phyloP scores from a whole-genome alignment of 2,329 filamentous ascomycete genomes.

The Calonectria pseudoreteaudii region DNA sequence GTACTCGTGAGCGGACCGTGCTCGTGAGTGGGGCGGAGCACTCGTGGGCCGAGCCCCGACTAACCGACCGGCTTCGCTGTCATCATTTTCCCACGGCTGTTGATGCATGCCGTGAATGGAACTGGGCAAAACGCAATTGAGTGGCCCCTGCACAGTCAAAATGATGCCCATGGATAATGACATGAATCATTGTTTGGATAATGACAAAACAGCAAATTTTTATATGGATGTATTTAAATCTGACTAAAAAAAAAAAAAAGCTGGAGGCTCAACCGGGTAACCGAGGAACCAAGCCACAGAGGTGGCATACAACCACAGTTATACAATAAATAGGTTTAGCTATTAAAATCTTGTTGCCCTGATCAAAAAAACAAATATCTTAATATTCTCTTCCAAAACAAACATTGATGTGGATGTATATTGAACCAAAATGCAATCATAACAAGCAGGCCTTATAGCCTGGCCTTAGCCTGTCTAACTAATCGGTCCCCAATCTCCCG shows the following conservation, averaged over 20 bases:
- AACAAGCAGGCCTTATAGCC: neutral
- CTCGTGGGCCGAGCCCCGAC: neutral
- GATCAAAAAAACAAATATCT: too few relatives aligned
- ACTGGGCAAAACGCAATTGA: neutral
- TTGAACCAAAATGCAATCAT: neutral
- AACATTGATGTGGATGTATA: too few relatives aligned
- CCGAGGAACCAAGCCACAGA: too few relatives aligned
- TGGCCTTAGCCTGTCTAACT: conserved; percentile 5
- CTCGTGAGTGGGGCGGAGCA: neutral
- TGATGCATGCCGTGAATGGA: neutral
- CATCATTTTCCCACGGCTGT: too few relatives aligned
- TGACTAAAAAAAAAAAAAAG: too few relatives aligned
- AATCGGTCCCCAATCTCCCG: conserved; percentile 11
- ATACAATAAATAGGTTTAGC: too few relatives aligned
- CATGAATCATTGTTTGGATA: neutral
- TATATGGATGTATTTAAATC: too few relatives aligned
- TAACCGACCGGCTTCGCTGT: neutral
- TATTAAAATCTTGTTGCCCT: too few relatives aligned
- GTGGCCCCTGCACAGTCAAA: neutral
- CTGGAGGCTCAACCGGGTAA: too few relatives aligned
- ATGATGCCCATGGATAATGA: neutral
- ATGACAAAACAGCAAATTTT: neutral
- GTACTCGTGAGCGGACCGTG: neutral
- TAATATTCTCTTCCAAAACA: too few relatives aligned
- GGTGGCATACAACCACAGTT: too few relatives aligned